Evolutionary conservation across 2,329 filamentous ascomycete genomes (phyloP), one percentile per base, ranked within the genome.

Genomic region (Mycosphaerella sp.): DNA sequence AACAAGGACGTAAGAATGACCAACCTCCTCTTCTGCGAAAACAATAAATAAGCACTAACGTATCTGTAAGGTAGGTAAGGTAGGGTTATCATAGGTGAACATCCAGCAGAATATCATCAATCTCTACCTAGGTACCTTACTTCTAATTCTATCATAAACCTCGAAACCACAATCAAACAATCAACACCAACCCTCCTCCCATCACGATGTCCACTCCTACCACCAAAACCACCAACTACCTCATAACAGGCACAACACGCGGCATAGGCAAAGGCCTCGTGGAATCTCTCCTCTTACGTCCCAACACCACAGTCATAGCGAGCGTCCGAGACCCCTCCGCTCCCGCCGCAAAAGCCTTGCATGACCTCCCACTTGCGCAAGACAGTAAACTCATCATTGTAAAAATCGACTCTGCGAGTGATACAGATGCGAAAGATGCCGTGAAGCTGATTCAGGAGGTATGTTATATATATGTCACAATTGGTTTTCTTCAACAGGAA

Each of bases 211-310:
- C 21, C 21, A 21, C 21, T 6, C 3, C 21, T 6, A 3, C 21
- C 21, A 21, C 21, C 21, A 4, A 4, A 12, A 27, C 30, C 12
- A 43, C 40, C 12, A 46, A 40, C 9, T 49, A 49, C 17, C 41
- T 53, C 25, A 42, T 53, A 16, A 27, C 45, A 4, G 50, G 50
- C 36, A 44, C 41, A 27, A 49, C 45, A 12, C 45, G 50, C 8
- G 45, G 50, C 10, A 53, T 53, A 7, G 50, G 50, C 25, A 45
- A 45, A 12, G 50, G 50, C 17, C 41, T 53, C 12, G 50, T 53
- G 13, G 12, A 32, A 9, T 39, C 30, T 30, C 50, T 53, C 40
- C 40, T 49, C n/a, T 13, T 18, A 4, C 32, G 41, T n/a, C 44
- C 32, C n/a, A 45, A 48, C 9, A 49, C 44, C 6, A 49, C 35